Evolutionary conservation across 768 basidiomycete species (phyloP), one percentile per base, ranked within the genome.

Genomic region (Suillus discolor): DNA sequence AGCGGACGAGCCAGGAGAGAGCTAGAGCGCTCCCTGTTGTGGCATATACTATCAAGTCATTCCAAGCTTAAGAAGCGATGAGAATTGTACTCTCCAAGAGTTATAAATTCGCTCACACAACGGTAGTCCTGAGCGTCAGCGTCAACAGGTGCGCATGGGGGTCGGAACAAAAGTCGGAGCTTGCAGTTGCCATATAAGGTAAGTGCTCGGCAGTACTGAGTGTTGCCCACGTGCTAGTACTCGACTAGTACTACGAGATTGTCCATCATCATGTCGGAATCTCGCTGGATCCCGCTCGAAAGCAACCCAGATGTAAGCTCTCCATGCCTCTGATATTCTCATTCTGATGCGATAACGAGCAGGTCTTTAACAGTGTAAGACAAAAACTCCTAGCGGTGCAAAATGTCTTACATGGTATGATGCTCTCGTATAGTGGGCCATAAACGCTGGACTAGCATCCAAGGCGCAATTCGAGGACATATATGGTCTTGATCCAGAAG

Each of bases 201-300:
- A 34, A 55, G 53, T 31, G 23, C 36, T 45, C 44, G 13, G 23
- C 34, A 36, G 20, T 31, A 28, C 15, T 16, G 41, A 53, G 53
- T 38, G 25, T 16, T 28, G 15, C n/a, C n/a, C n/a, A n/a, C 36
- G 42, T 16, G 42, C 25, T 42, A n/a, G n/a, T n/a, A n/a, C n/a
- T n/a, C n/a, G n/a, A n/a, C n/a, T n/a, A 64, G 39, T 65, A 51
- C 28, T 61, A 65, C 31, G 39, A 60, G 20, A 39, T 42, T 63
- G 28, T 36, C 49, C 23, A 66, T 41, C 28, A n/a, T 47, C 41
- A 75, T 76, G 74, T 66, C 68, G 39, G 31, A 68, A 51, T 63
- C 76, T 39, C 82, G 79, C 53, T 94, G 93, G 93, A 87, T 94
- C 61, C 93, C 93, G 9, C 82, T 94, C 15, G 93, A 94, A 78